Base-by-base conservation (phyloP, 148 eudicot genomes). In the Vaccinium myrtillus region DNA sequence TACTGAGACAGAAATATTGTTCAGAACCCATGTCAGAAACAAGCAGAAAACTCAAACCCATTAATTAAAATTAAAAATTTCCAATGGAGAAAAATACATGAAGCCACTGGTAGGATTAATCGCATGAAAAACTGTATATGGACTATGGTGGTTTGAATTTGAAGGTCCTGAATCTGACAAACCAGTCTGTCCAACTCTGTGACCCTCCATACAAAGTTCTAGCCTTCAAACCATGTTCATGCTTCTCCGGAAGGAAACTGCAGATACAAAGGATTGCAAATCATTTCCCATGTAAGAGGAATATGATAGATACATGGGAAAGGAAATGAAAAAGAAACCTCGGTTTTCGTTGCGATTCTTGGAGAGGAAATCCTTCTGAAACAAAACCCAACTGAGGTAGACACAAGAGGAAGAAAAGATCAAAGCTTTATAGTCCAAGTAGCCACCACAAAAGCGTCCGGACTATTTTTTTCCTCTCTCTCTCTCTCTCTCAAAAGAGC, bases 181-280 rank as follows among this genome's bases (percentile, higher is more conserved):
- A 46, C 79, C 79, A 46, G 30, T 86, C 81, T 92, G 92, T 84
- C 92, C 95, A 53, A 93, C 73, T 85, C 95, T 85, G 12, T 91
- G 95, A 85, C 91, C 91, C 70, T 90, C 98, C 98, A 96, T 96
- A 96, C 95, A 94, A 84, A 75, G 25, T 49, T 7, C 46, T 32
- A 78, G 13, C 36, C 55, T 50, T 89, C 88, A 87, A 85, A 77
- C 86, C 94, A 91, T 85, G 86, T 25, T 87, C 67, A 14, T 9
- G 54, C 25, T 25, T 58, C 67, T 81, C 81, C 46, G 5, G 6
- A 43, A 43, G 6, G 9, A 65, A 78, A 30, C 36, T 7, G 80
- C 69, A 58, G 5, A 2, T 9, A 46, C 11, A 73, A 12, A 0
- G 77, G 15, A 1, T 43, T 43, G 46, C 0, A 69, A 70, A 27